Base-by-base conservation (phyloP, 805 yeast species). In the Starmerella cellae region DNA sequence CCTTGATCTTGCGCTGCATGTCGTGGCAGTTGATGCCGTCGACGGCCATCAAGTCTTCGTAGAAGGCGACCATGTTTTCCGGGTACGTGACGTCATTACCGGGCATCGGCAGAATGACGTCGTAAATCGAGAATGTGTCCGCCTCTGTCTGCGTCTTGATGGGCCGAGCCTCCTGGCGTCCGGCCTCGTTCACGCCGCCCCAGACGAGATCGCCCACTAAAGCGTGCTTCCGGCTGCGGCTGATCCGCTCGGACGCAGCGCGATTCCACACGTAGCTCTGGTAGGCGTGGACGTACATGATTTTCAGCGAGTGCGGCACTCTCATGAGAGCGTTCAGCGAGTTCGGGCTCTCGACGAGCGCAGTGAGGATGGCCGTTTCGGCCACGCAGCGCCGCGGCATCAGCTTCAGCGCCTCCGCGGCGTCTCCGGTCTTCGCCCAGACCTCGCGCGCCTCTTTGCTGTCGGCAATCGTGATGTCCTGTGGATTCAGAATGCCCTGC, bases 261-360 rank as follows among this genome's bases (percentile, higher is more conserved):
- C 70, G 59, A 57, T 93, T 93, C 99, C 98, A 93, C 23, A 91
- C 73, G 56, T 79, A 91, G 49, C 95, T 83, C 63, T 91, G 98
- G 60, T 93, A 93, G 3, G 98, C 95, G 62, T 91, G 99, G 2
- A 82, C 95, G 57, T 91, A 91, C 93, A 91, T 88, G 45, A 87
- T 74, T 59, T 95, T 70, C 58, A 91, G 67, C 58, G 87, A 87
- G 61, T 95, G 74, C 27, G 98, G 97, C 51, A 91, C 81, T 44
- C 84, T 74, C 79, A 81, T 77, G 35, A 93, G 70, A 2, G 94
- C 91, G 46, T 73, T 74, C 55, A 82, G 76, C n/a, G 81, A 67
- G 2, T 61, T 72, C 11, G 66, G 65, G 50, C 68, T 68, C 27
- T 67, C 70, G 13, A 68, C 66, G 37, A 93, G 66, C 17, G 74